phyloP scores from a whole-genome alignment of 169 alveolate species.

The Neospora caninum region DNA sequence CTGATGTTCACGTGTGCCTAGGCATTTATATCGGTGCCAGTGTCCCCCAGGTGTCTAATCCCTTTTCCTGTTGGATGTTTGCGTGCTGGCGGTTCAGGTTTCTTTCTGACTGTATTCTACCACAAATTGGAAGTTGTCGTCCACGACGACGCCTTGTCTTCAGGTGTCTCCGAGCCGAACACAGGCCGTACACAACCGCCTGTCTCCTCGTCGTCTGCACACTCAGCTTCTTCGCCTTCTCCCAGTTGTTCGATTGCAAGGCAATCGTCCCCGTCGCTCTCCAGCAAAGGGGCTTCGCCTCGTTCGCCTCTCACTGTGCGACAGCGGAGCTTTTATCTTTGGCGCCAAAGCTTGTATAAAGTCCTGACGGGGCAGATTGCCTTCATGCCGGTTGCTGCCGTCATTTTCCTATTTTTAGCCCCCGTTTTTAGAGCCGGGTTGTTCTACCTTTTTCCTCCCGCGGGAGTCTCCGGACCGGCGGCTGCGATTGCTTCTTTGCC shows the following conservation, averaged over 20 bases:
- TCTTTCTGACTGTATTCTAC: neutral
- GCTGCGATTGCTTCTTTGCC: neutral
- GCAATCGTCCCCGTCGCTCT: neutral
- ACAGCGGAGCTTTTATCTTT: neutral
- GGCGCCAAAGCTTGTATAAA: neutral
- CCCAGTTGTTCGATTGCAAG: neutral
- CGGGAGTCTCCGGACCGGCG: neutral
- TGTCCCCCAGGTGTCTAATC: too few relatives aligned
- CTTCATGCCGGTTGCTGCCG: neutral
- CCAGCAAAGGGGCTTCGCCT: neutral
- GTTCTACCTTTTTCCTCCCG: neutral
- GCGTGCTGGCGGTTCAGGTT: neutral
- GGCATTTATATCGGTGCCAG: too few relatives aligned
- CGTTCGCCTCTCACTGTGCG: neutral
- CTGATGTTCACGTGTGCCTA: too few relatives aligned
- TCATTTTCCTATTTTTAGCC: neutral
- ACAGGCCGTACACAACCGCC: neutral
- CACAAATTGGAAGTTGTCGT: neutral
- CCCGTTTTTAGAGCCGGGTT: neutral
- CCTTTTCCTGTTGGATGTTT: neutral
- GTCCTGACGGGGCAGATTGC: neutral
- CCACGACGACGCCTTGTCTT: neutral
- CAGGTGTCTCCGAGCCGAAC: neutral
- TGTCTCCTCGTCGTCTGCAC: neutral
- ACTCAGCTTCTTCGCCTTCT: neutral